Conservation (phyloP, 192 early-diverging fungal genomes). For the Coemansia sp. region DNA sequence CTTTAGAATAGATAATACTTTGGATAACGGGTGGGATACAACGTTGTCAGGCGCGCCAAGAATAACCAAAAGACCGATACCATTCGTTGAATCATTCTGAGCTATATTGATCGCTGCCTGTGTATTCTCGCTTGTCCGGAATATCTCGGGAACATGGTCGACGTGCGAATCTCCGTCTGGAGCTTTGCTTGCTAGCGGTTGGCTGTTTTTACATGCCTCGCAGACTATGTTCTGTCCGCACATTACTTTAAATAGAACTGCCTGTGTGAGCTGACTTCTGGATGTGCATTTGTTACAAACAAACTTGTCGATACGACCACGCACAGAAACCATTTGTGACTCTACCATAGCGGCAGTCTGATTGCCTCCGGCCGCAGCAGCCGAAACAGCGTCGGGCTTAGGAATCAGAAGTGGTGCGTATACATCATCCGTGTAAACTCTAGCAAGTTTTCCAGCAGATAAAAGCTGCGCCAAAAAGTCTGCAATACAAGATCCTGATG, state of each 20-base stretch:
- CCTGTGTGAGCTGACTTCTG: conserved; percentile 32
- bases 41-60: conserved; percentile 4
- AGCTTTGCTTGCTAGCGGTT: conserved; percentile 8
- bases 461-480: conserved; percentile 13
- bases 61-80: conserved; percentile 24
- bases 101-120: conserved; percentile 15
- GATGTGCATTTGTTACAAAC: conserved; percentile 33
- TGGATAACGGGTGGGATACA: neutral
- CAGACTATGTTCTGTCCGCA: conserved; percentile 17
- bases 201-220: conserved; percentile 21
- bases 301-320: conserved; percentile 21
- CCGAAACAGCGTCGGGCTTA: neutral
- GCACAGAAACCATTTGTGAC: conserved; percentile 17
- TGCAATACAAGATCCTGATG: conserved; percentile 5
- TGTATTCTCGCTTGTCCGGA: conserved; percentile 8
- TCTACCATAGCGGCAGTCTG: conserved; percentile 14
- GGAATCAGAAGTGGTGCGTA: conserved; percentile 14
- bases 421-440: conserved; percentile 29
- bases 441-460: conserved; percentile 10
- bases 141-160: conserved; percentile 26
- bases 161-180: neutral
- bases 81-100: conserved; percentile 9
- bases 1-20: neutral
- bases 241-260: conserved; percentile 35
- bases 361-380: conserved; percentile 7